Base-by-base conservation (phyloP, 208 protist species). In the Trypanosoma theileri region DNA sequence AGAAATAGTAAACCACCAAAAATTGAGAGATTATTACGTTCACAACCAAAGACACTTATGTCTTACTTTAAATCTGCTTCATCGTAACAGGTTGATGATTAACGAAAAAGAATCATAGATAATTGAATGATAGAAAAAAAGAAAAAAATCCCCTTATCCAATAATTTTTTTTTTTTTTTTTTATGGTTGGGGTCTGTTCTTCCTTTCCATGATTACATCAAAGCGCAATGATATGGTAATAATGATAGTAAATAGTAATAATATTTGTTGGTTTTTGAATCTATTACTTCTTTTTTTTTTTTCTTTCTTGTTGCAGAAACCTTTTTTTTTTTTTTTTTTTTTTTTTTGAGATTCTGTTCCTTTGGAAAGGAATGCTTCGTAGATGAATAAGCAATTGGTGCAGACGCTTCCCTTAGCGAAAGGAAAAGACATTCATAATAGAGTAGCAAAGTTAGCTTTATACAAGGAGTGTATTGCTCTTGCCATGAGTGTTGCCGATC, bases 401-500 rank as follows among this genome's bases (percentile, higher is more conserved):
- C 74, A 90, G 65, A 91, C 88, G 0, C 77, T 94, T 24, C 88
- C 91, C 0, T 50, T 96, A 17, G 91, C 91, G 8, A 94, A 93
- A 62, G 91, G 91, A 4, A 89, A 84, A 46, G 91, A 91, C 52
- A 78, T 94, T 24, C 81, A 96, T 59, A 94, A 75, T 69, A 74
- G 86, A 9, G 67, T 73, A 0, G 91, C 88, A 1, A 96, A 96
- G 65, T 62, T 94, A 22, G 84, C 79, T 0, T 71, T 96, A 3
- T 96, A 94, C 69, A 94, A 94, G 67, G 88, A 96, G 61, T 96
- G 91, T 56, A 76, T 96, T 17, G 88, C 88, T 3, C 75, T 96
- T 8, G 91, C 82, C 12, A 67, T 68, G 21, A 73, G 85, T 14
- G 79, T 96, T 22, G 44, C 80, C 3, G 87, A 96, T 69, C 74